Evolutionary conservation across 805 yeast genomes (phyloP).

Genomic region (Saccharomycopsis amapae): DNA sequence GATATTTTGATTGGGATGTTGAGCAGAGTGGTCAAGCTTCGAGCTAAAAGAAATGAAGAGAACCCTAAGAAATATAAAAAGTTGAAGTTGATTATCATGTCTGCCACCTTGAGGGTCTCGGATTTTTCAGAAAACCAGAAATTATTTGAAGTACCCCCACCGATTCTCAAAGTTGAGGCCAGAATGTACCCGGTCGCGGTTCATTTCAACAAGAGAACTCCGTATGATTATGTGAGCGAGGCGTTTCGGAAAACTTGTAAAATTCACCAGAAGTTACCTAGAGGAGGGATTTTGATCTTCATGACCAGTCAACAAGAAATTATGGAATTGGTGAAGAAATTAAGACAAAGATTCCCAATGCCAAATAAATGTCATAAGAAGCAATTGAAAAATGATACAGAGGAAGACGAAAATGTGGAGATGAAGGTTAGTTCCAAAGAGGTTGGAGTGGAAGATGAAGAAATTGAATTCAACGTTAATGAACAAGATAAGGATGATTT

Average conservation of each 20-base stretch:
- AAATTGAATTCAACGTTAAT: slow-evolving; percentile 54
- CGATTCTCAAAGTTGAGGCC: slow-evolving; percentile 82
- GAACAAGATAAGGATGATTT: slow-evolving; percentile 25
- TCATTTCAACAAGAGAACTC: slow-evolving; percentile 80
- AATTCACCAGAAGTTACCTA: slow-evolving; percentile 80
- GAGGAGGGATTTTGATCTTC: slow-evolving; percentile 88
- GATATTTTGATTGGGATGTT: slow-evolving; percentile 94
- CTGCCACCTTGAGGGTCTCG: slow-evolving; percentile 90
- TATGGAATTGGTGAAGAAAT: slow-evolving; percentile 58
- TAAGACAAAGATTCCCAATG: slow-evolving; percentile 60
- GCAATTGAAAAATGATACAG: slow-evolving; percentile 25
- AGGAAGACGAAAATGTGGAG: slow-evolving; percentile 28
- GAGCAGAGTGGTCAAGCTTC: slow-evolving; percentile 72
- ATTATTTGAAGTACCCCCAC: slow-evolving; percentile 71
- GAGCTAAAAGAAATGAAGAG: slow-evolving; percentile 46
- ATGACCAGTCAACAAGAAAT: slow-evolving; percentile 95
- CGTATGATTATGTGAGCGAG: slow-evolving; percentile 74
- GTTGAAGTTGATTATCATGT: slow-evolving; percentile 85
- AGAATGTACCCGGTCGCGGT: slow-evolving; percentile 90
- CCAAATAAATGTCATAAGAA: slow-evolving; percentile 25
- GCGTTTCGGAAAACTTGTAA: slow-evolving; percentile 79
- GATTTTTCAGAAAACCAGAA: slow-evolving; percentile 81
- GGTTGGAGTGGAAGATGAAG: slow-evolving; percentile 80
- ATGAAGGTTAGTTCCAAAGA: slow-evolving; percentile 41
- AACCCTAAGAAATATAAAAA: slow-evolving; percentile 48